These are phyloP conservation scores for Cordyceps cicadae DNA, from an alignment of 2,329 filamentous ascomycete genomes.

Conservation along the genomic window DNA sequence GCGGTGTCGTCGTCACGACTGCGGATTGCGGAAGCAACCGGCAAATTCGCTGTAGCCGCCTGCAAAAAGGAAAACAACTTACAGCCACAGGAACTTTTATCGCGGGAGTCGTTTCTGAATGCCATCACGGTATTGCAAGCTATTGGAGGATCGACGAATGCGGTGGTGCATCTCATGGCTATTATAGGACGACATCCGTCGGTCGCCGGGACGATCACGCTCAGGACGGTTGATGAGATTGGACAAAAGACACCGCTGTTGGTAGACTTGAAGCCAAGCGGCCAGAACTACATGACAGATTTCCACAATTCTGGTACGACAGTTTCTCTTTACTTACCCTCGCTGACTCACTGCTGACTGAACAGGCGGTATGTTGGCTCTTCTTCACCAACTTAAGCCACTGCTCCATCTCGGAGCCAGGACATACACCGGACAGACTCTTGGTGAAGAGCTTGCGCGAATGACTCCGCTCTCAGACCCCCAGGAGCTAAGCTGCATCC, in stretches of 20 bases:
- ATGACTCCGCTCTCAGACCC: slow-evolving; percentile 51
- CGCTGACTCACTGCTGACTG: neutral
- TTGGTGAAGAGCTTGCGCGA: slow-evolving; percentile 68
- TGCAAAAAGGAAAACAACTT: slow-evolving; percentile 61
- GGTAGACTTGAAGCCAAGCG: slow-evolving; percentile 77
- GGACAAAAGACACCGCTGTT: slow-evolving; percentile 71
- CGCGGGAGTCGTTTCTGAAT: slow-evolving; percentile 71
- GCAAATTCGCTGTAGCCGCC: slow-evolving; percentile 56
- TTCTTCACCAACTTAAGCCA: slow-evolving; percentile 69
- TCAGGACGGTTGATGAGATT: slow-evolving; percentile 72
- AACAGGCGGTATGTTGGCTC: slow-evolving; percentile 66
- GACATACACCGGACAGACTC: slow-evolving; percentile 76
- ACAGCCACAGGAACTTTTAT: slow-evolving; percentile 61
- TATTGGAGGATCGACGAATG: slow-evolving; percentile 78
- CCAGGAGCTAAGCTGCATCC: slow-evolving; percentile 43
- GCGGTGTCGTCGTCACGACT: slow-evolving; percentile 72
- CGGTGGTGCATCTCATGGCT: slow-evolving; percentile 76
- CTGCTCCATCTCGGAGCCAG: slow-evolving; percentile 68
- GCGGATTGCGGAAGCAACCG: slow-evolving; percentile 69
- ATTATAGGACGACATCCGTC: slow-evolving; percentile 67
- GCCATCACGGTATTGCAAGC: slow-evolving; percentile 81
- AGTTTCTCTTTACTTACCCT: neutral
- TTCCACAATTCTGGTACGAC: slow-evolving; percentile 60
- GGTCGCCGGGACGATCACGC: slow-evolving; percentile 53
- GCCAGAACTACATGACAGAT: slow-evolving; percentile 83